Evolutionary conservation across 495 filamentous ascomycete species (phyloP), one percentile per base, ranked within the genome.

Genomic region (Corynascus novoguineensis): DNA sequence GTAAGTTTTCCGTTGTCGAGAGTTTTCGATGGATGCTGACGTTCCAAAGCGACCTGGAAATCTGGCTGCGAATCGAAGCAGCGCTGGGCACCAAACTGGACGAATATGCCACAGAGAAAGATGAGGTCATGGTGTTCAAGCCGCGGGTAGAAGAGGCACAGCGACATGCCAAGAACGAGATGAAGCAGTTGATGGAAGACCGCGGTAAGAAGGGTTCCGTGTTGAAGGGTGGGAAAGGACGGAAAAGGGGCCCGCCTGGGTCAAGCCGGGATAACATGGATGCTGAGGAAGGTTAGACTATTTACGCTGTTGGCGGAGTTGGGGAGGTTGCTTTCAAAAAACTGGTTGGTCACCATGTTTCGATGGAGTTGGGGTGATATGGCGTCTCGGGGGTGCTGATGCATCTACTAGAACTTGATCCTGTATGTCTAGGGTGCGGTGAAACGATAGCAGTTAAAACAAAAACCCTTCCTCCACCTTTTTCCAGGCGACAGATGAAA

Each of bases 51-150:
- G 93, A 97, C 63, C 65, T 95, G 27, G 93, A 97, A 67, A 75
- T 96, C 5, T 97, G 81, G 74, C 72, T 87, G 63, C 72, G 95
- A 10, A 95, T 96, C 37, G 93, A 98, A 70, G 76, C 78, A 1
- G 89, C 90, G 1, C 73, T 98, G 21, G 86, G 86, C 17, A 86
- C 81, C 71, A 83, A 92, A 69, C 71, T 95, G 54, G 65, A 75
- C 1, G 86, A 91, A 64, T 86, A 86, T 60, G 70, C 84, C 50
- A 28, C 57, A 25, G 78, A 79, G 40, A 89, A 89, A 74, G 90
- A 96, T 17, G 90, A 97, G 66, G 90, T 88, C 0, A 87, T 97
- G 88, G 78, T 96, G 9, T 75, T 97, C 63, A 84, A 82, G 50
- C 80, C 86, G 37, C 74, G 89, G 7, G 88, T 95, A 0, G 82